These are phyloP conservation scores for Camptophora hylomeconis DNA, from an alignment of 2,329 filamentous ascomycete species.

Conservation along the genomic window DNA sequence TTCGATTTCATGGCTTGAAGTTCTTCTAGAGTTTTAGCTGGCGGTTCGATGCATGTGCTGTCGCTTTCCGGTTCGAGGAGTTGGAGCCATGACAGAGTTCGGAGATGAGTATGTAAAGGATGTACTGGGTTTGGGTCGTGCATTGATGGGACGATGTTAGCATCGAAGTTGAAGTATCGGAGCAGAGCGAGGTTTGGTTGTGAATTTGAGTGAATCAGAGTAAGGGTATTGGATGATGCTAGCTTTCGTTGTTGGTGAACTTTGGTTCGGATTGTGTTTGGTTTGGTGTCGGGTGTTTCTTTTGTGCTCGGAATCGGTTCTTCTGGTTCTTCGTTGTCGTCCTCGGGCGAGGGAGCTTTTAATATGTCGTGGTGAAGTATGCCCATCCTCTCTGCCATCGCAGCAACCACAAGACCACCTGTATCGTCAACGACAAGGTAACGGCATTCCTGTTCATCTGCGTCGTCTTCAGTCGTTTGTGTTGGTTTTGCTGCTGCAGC, in stretches of 20 bases:
- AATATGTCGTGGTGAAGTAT: constrained; percentile 45
- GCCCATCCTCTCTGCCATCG: constrained; percentile 80
- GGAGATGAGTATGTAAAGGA: constrained; percentile 68
- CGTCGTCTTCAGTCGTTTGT: constrained; percentile 19
- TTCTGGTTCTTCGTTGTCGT: constrained; percentile 18
- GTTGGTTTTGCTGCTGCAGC: constrained; percentile 29
- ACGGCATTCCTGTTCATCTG: constrained; percentile 33
- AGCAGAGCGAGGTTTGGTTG: constrained; percentile 81
- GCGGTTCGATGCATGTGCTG: constrained; percentile 50
- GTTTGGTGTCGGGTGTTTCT: constrained; percentile 12
- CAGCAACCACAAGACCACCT: constrained; percentile 66
- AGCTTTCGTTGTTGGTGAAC: constrained; percentile 27
- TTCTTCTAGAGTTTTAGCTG: constrained; percentile 43
- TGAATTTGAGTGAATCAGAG: constrained; percentile 65
- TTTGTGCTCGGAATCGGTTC: constrained; percentile 1
- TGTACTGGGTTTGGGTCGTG: constrained; percentile 49
- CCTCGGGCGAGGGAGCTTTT: constrained; percentile 12
- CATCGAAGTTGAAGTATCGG: constrained; percentile 80
- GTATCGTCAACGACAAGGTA: constrained; percentile 84
- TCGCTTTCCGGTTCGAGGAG: constrained; percentile 67
- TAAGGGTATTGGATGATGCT: constrained; percentile 61
- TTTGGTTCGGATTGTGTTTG: constrained; percentile 16
- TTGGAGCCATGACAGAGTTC: constrained; percentile 83
- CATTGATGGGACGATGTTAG: constrained; percentile 24
- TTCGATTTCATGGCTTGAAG: constrained; percentile 64